phyloP scores from a whole-genome alignment of 371 early-diverging fungal species.

The Mitosporidium daphniae region DNA sequence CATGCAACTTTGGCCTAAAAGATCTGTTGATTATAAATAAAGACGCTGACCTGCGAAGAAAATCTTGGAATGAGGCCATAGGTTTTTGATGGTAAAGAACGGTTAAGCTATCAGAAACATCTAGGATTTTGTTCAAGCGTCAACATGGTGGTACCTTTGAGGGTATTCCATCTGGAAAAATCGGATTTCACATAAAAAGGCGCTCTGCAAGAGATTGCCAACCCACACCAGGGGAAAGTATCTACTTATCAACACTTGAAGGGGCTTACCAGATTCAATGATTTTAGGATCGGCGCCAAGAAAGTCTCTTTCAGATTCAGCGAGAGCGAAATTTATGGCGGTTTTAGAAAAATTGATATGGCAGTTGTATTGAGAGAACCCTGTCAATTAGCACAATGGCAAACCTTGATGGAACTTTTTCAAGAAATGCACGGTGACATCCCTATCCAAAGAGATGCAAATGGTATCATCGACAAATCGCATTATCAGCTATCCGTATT shows the following conservation, averaged over 20 bases:
- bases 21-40: conserved; percentile 8
- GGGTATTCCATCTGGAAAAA: conserved; percentile 13
- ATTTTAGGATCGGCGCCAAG: too few species aligned
- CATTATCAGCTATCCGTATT: conserved; percentile 13
- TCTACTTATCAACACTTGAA: conserved; percentile 8
- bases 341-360: conserved; percentile 17
- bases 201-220: conserved; percentile 17
- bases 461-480: conserved; percentile 44
- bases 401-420: conserved; percentile 6
- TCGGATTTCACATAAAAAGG: conserved; percentile 21
- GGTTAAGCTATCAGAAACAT: conserved; percentile 9
- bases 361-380: conserved; percentile 17
- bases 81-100: conserved; percentile 9
- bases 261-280: not conserved
- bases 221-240: conserved; percentile 51
- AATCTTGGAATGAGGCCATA: conserved; percentile 8
- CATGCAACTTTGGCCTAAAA: conserved; percentile 13
- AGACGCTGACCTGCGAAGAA: conserved; percentile 9
- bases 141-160: too few species aligned
- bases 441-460: conserved; percentile 14
- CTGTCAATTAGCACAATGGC: conserved; percentile 3
- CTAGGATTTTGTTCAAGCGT: too few species aligned
- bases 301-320: conserved; percentile 4
- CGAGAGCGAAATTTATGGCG: conserved; percentile 17
- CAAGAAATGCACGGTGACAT: conserved; percentile 12